Percentiles rank a stretch among this genome's conserved stretches.
phyloP scores from a whole-genome alignment of 768 basidiomycete genomes.

The Cyclocybe cylindracea region DNA sequence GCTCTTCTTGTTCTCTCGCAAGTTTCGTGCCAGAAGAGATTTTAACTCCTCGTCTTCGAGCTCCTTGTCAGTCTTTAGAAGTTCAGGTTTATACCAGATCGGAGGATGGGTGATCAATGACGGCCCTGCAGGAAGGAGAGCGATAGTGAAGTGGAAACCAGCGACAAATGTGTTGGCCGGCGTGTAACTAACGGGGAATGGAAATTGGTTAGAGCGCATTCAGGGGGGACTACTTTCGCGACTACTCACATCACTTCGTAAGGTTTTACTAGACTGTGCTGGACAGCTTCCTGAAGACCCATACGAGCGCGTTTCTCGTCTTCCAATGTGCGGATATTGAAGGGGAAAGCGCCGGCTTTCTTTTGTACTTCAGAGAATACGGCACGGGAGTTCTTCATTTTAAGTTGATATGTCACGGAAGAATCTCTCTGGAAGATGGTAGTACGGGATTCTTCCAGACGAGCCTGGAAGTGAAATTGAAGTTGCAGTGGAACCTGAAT shows the following conservation, averaged over 20 bases:
- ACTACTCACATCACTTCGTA: slow-evolving; percentile 87
- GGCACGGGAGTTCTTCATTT: slow-evolving; percentile 96
- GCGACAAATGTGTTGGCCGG: slow-evolving; percentile 85
- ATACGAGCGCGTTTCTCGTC: slow-evolving; percentile 96
- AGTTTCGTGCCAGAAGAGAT: slow-evolving; percentile 69
- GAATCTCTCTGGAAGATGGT: slow-evolving; percentile 92
- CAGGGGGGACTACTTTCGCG: background rate
- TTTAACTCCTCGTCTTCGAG: slow-evolving; percentile 88
- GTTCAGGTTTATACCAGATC: slow-evolving; percentile 90
- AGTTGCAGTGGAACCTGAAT: background rate
- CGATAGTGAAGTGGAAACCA: slow-evolving; percentile 97
- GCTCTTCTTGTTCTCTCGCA: slow-evolving; percentile 91
- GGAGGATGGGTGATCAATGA: slow-evolving; percentile 86
- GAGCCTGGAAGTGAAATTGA: slow-evolving; percentile 56
- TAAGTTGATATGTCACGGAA: slow-evolving; percentile 88
- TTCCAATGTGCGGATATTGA: slow-evolving; percentile 91
- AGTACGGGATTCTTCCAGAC: slow-evolving; percentile 85
- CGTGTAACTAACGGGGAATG: slow-evolving; percentile 58
- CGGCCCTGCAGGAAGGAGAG: slow-evolving; percentile 88
- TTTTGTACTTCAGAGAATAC: slow-evolving; percentile 97
- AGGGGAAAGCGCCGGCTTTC: slow-evolving; percentile 97
- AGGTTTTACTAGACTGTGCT: slow-evolving; percentile 90
- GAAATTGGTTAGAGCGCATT: slow-evolving; percentile 2
- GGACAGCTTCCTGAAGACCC: slow-evolving; percentile 94
- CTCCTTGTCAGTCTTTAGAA: slow-evolving; percentile 88